Conservation (phyloP, 2,329 filamentous ascomycete species). For the Aspergillus novoparasiticus region DNA sequence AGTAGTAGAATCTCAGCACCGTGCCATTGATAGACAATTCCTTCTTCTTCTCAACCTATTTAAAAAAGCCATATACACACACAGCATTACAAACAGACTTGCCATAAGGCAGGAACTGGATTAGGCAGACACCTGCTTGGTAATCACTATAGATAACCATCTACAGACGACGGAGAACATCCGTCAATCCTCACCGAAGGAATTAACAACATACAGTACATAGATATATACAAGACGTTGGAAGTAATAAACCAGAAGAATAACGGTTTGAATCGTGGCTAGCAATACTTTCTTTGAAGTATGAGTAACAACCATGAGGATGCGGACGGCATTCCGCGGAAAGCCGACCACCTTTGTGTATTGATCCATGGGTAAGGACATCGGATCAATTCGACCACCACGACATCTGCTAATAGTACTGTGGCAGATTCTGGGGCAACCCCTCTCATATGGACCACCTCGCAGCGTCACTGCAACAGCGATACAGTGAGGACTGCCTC, state of each 20-base stretch:
- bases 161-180: neutral
- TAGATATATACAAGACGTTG: neutral
- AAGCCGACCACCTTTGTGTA: constrained; percentile 60
- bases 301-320: constrained; percentile 12
- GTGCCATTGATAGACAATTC: neutral
- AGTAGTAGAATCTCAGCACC: neutral
- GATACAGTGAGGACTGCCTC: constrained; percentile 53
- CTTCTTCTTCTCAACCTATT: neutral
- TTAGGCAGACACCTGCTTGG: constrained; percentile 1
- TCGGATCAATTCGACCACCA: neutral
- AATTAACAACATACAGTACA: neutral
- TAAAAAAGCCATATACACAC: neutral
- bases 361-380: constrained; percentile 60
- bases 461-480: constrained; percentile 53
- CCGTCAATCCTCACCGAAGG: neutral
- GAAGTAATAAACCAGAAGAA: neutral
- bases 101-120: neutral
- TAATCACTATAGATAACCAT: neutral
- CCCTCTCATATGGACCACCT: constrained; percentile 61
- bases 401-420: constrained; percentile 1
- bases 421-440: constrained; percentile 60
- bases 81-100: neutral
- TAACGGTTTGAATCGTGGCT: neutral
- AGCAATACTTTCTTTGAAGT: neutral
- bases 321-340: constrained; percentile 9